These are phyloP conservation scores for Peronospora tabacina DNA, from an alignment of 352 stramenopile species.

Conservation along the genomic window DNA sequence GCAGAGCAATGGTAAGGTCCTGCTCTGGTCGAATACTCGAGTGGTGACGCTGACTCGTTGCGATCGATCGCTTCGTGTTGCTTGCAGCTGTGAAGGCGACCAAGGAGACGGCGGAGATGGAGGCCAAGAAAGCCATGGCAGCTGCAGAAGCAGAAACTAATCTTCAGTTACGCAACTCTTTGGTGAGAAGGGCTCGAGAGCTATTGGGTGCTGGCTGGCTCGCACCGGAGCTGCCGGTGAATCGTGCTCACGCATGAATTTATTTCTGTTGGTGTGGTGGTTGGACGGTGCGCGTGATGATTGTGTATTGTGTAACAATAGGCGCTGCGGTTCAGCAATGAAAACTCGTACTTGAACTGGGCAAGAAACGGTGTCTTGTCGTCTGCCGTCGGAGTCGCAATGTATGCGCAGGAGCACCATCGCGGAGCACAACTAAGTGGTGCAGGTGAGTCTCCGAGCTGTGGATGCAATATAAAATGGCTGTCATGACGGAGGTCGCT, in stretches of 20 bases:
- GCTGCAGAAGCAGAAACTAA: constrained; percentile 28
- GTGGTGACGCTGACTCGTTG: background rate
- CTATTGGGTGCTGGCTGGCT: background rate
- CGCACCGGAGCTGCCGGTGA: background rate
- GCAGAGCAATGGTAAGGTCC: constrained; percentile 18
- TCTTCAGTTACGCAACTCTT: constrained; percentile 26
- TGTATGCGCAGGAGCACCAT: constrained; percentile 86
- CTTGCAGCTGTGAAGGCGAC: constrained; percentile 16
- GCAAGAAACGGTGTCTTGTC: constrained; percentile 78
- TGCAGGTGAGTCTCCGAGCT: constrained; percentile 31
- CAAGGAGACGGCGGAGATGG: constrained; percentile 28
- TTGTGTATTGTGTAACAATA: constrained; percentile 6
- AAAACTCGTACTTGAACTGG: constrained; percentile 87
- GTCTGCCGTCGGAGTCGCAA: constrained; percentile 72
- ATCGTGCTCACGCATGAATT: constrained; percentile 12
- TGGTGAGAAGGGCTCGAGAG: constrained; percentile 16
- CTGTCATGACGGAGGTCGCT: background rate
- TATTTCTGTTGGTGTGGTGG: background rate
- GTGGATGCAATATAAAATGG: background rate
- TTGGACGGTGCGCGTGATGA: background rate
- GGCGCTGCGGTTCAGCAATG: constrained; percentile 79
- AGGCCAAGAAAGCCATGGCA: constrained; percentile 19
- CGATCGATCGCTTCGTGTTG: background rate
- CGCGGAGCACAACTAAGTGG: constrained; percentile 76
- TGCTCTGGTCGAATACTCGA: background rate